These are phyloP conservation scores for Babesia bigemina DNA, from an alignment of 169 alveolate species.

Conservation along the genomic window DNA sequence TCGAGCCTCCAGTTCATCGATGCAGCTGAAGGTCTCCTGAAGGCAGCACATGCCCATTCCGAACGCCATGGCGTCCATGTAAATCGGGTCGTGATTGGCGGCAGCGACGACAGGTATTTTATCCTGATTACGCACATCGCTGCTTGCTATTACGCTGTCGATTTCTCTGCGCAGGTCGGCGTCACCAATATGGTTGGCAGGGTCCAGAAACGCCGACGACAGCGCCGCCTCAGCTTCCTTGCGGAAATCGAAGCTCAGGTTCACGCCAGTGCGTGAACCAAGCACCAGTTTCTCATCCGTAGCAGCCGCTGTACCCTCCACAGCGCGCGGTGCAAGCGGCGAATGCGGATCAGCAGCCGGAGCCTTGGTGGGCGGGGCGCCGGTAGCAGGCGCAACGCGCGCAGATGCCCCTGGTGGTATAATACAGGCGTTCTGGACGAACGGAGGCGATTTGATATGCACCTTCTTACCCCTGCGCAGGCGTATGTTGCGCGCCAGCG, in stretches of 20 bases:
- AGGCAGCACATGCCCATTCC: constrained; percentile 96
- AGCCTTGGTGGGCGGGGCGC: neutral
- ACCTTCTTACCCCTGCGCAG: constrained; percentile 39
- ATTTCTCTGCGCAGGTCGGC: neutral
- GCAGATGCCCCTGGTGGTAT: neutral
- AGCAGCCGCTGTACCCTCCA: neutral
- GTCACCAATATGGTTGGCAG: neutral
- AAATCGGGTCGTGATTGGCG: constrained; percentile 78
- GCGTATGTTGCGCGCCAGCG: constrained; percentile 85
- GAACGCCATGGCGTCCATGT: constrained; percentile 94
- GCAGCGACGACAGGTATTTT: constrained; percentile 41
- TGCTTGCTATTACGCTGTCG: neutral
- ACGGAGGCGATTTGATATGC: constrained; percentile 9
- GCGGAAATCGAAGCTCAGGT: constrained; percentile 15
- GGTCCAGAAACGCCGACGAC: neutral
- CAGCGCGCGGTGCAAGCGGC: neutral
- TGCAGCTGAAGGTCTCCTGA: constrained; percentile 88
- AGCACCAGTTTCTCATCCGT: neutral
- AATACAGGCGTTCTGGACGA: neutral
- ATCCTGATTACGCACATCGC: neutral
- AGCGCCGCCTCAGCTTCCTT: constrained; percentile 10
- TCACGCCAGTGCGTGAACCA: neutral
- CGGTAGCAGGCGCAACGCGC: neutral
- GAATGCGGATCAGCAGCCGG: neutral
- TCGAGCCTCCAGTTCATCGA: constrained; percentile 85